A percentile compares a stretch with the other conserved stretches of the same genome.
phyloP scores from a whole-genome alignment of 2,329 filamentous ascomycete species.

The Capronia americana region DNA sequence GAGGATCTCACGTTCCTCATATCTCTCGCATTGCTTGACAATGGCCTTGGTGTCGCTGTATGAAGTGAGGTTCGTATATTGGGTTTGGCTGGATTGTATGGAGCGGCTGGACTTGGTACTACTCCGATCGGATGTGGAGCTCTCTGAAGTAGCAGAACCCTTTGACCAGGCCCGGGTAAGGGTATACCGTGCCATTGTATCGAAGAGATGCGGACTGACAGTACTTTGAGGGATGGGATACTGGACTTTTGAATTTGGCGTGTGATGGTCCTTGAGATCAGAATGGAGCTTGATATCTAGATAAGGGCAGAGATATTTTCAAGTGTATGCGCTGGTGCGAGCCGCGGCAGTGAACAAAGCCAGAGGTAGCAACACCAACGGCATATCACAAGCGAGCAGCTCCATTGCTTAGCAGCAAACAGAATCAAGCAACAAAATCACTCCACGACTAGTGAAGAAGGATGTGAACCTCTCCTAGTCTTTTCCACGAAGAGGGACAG shows the following conservation, averaged over 20 bases:
- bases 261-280: slow-evolving; percentile 9
- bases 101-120: slow-evolving; percentile 31
- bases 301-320: slow-evolving; percentile 8
- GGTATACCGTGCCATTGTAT: slow-evolving; percentile 28
- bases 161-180: slow-evolving; percentile 26
- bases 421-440: slow-evolving; percentile 25
- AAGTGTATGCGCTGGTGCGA: slow-evolving; percentile 14
- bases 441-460: slow-evolving; percentile 26
- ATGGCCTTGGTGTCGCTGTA: slow-evolving; percentile 33
- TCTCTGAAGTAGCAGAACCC: slow-evolving; percentile 31
- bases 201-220: background rate
- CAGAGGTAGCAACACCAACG: slow-evolving; percentile 19
- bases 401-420: slow-evolving; percentile 20
- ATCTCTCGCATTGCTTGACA: slow-evolving; percentile 27
- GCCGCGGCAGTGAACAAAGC: slow-evolving; percentile 16
- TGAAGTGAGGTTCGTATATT: slow-evolving; percentile 38
- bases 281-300: slow-evolving; percentile 13
- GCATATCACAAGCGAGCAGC: slow-evolving; percentile 28
- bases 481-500: slow-evolving; percentile 22
- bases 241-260: background rate
- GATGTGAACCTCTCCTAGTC: slow-evolving; percentile 16
- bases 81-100: slow-evolving; percentile 34
- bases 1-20: slow-evolving; percentile 23
- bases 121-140: slow-evolving; percentile 34
- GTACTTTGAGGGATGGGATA: background rate